Base-by-base conservation (phyloP, 1,139 yeast genomes). In the Candida albicans region DNA sequence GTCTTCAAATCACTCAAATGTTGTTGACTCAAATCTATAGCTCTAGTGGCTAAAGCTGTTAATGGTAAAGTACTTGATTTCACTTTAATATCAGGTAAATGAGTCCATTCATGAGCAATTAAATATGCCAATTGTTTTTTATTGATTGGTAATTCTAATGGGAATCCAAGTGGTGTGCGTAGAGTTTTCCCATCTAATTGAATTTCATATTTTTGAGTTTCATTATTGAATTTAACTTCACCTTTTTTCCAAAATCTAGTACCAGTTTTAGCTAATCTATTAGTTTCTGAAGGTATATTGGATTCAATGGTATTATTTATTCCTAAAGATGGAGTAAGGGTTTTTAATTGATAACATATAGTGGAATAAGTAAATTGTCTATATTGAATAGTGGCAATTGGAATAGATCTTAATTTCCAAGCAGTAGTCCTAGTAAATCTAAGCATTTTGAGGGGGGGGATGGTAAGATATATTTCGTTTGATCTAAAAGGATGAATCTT, bases 191-290 rank as follows among this genome's bases (percentile, higher is more conserved):
- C 74, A 56, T 88, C 97, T 37, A 93, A 68, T 48, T 81, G 81
- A 26, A 93, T 72, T 28, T 74, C 77, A 47, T 69, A 68, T n/a
- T 67, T 50, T 12, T 59, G 58, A 4, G 62, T 58, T 4, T 59
- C 53, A 2, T 57, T 55, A 44, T 65, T 57, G 51, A 51, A 57
- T 24, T 64, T 54, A 11, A 87, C 70, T 25, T 73, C 75, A 8
- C 89, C 95, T 45, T 82, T 78, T 47, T 86, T 88, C 98, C 98
- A 93, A 61, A 93, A 91, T 62, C 82, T 83, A 41, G 80, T 73
- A 43, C 87, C 66, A 0, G 95, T 84, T 59, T 82, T 84, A 41
- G 86, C 79, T 44, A 86, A 68, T 53, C 87, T 71, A 61, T 87
- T 87, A 5, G 95, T 79, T 54, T 86, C 90, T 0, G 87, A 68